Percentiles rank a stretch among this genome's conserved stretches.
Conservation (phyloP, 2,329 filamentous ascomycete genomes). For the Ophiostoma australiae region DNA sequence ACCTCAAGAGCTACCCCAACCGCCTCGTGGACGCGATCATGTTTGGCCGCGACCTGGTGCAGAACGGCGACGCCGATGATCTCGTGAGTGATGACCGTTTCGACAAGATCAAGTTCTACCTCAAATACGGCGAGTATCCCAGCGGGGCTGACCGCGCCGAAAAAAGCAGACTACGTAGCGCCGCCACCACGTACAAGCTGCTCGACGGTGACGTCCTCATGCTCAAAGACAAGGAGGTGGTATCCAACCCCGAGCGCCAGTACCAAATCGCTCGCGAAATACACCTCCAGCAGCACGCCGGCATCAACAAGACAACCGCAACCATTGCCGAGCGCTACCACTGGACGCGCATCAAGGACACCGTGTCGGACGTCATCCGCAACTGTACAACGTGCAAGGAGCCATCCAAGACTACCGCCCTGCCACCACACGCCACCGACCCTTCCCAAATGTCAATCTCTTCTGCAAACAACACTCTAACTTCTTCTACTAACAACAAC, state of each 20-base stretch:
- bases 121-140: constrained; percentile 91
- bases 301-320: constrained; percentile 97
- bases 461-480: neutral
- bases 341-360: constrained; percentile 98
- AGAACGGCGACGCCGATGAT: constrained; percentile 63
- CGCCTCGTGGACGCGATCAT: constrained; percentile 71
- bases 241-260: constrained; percentile 82
- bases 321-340: constrained; percentile 91
- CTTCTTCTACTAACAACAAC: constrained; percentile 4
- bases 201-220: constrained; percentile 74
- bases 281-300: constrained; percentile 73
- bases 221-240: constrained; percentile 96
- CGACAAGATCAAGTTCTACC: constrained; percentile 96
- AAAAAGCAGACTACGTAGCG: constrained; percentile 88
- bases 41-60: constrained; percentile 62
- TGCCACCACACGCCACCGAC: constrained; percentile 11
- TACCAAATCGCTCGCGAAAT: constrained; percentile 79
- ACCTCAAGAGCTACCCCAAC: constrained; percentile 63
- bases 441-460: constrained; percentile 6
- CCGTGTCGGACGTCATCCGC: constrained; percentile 87
- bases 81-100: constrained; percentile 92
- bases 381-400: constrained; percentile 90
- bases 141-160: constrained; percentile 89
- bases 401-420: constrained; percentile 48
- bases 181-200: constrained; percentile 92